These are phyloP conservation scores for Triangularia setosa DNA, from an alignment of 2,329 filamentous ascomycete species.

Conservation along the genomic window DNA sequence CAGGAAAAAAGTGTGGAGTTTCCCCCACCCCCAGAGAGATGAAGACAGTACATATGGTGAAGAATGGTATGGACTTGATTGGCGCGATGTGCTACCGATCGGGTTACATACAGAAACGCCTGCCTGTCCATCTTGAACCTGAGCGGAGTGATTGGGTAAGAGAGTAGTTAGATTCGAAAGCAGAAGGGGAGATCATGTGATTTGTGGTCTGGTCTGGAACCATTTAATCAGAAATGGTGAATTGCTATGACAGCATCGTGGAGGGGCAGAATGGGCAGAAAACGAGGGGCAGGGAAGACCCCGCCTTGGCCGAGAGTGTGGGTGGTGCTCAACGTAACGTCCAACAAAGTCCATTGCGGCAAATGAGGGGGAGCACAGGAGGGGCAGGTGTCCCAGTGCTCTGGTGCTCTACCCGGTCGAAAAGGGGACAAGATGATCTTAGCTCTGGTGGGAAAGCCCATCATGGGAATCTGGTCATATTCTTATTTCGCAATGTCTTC, in stretches of 20 bases:
- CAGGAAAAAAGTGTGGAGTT: not conserved
- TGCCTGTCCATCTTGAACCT: not conserved
- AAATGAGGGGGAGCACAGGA: not conserved
- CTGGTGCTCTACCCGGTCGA: not conserved
- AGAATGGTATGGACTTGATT: not conserved
- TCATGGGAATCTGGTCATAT: not conserved
- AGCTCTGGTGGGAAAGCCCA: not conserved
- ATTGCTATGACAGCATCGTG: constrained; percentile 2
- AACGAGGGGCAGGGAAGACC: not conserved
- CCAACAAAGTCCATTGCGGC: not conserved
- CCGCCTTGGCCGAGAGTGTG: not conserved
- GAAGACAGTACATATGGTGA: not conserved
- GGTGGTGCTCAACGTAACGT: not conserved
- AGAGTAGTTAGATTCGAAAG: not conserved
- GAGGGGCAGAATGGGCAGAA: not conserved
- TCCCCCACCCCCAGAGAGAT: not conserved
- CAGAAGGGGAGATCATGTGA: not conserved
- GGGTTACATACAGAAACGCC: not conserved
- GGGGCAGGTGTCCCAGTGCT: not conserved
- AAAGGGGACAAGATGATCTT: not conserved
- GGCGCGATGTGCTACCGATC: not conserved
- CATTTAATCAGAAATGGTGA: not conserved
- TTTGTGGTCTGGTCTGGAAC: not conserved
- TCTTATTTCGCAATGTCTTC: not conserved
- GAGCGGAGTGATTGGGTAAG: not conserved